phyloP scores from a whole-genome alignment of 306 rosid genomes.

The Trifolium fragiferum region DNA sequence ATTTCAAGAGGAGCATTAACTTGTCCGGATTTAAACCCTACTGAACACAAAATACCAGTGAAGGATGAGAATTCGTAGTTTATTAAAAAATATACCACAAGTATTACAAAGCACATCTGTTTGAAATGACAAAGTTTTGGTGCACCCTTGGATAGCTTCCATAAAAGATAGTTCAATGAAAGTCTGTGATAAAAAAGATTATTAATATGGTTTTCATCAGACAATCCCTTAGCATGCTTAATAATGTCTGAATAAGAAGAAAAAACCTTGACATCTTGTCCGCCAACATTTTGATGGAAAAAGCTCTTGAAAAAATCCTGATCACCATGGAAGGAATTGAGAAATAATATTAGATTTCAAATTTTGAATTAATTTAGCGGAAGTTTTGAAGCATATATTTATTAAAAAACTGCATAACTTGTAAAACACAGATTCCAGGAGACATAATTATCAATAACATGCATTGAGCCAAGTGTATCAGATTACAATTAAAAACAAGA shows the following conservation, averaged over 20 bases:
- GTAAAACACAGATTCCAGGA: neutral
- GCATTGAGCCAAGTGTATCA: neutral
- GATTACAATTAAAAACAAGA: conserved; percentile 14
- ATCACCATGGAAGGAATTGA: conserved; percentile 44
- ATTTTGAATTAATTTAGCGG: conserved; percentile 6
- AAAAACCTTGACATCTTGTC: conserved; percentile 89
- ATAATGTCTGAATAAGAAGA: conserved; percentile 23
- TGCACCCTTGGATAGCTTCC: conserved; percentile 97
- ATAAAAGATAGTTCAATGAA: conserved; percentile 81
- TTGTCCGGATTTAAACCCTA: conserved; percentile 14
- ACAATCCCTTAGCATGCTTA: conserved; percentile 28
- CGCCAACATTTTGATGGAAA: conserved; percentile 77
- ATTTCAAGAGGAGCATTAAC: conserved; percentile 29
- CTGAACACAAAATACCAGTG: conserved; percentile 31
- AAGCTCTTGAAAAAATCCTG: conserved; percentile 69
- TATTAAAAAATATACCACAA: conserved; percentile 69
- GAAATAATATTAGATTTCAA: conserved; percentile 38
- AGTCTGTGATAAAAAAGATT: conserved; percentile 53
- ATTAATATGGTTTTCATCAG: conserved; percentile 33
- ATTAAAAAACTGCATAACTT: conserved; percentile 22
- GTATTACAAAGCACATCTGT: conserved; percentile 77
- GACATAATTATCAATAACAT: neutral
- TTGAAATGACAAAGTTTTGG: conserved; percentile 72
- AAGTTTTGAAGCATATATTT: conserved; percentile 8
- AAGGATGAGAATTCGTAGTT: conserved; percentile 24